Percentiles rank a stretch among this genome's conserved stretches.
Conservation (phyloP, 148 eudicot genomes). For the Cornus florida region DNA sequence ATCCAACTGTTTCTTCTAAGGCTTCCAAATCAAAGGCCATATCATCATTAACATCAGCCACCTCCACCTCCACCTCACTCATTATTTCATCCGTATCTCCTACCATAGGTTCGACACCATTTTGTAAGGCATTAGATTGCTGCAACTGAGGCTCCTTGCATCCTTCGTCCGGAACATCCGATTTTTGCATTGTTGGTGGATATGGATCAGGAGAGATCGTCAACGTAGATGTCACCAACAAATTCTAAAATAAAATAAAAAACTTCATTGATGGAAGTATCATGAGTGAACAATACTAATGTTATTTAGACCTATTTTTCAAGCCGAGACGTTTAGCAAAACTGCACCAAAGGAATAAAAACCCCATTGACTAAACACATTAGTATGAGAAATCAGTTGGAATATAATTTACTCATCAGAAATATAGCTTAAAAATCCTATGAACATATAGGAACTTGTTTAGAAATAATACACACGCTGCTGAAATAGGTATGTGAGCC, state of each 20-base stretch:
- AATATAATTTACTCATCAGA: neutral
- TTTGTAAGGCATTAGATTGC: slow-evolving; percentile 34
- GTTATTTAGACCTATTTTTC: too few relatives aligned
- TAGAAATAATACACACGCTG: too few relatives aligned
- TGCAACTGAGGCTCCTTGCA: slow-evolving; percentile 26
- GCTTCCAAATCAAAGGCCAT: slow-evolving; percentile 58
- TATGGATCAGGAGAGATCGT: slow-evolving; percentile 55
- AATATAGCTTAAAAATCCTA: neutral
- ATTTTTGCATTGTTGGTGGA: slow-evolving; percentile 36
- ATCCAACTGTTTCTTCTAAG: slow-evolving; percentile 46
- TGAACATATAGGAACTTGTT: neutral
- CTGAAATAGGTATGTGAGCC: neutral
- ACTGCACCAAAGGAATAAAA: too few relatives aligned
- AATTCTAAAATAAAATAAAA: slow-evolving; percentile 36
- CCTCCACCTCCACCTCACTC: slow-evolving; percentile 46
- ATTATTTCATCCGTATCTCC: slow-evolving; percentile 62
- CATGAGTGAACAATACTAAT: too few relatives aligned
- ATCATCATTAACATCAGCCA: slow-evolving; percentile 39
- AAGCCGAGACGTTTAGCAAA: too few relatives aligned
- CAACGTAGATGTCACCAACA: slow-evolving; percentile 76
- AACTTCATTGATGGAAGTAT: too few relatives aligned
- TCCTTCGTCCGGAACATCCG: slow-evolving; percentile 35
- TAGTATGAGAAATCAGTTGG: too few relatives aligned
- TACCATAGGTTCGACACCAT: slow-evolving; percentile 45
- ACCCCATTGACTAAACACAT: too few relatives aligned